A percentile compares a stretch with the other conserved stretches of the same genome.
Conservation (phyloP, 1,139 yeast species). For the Arxiozyma heterogenica region DNA sequence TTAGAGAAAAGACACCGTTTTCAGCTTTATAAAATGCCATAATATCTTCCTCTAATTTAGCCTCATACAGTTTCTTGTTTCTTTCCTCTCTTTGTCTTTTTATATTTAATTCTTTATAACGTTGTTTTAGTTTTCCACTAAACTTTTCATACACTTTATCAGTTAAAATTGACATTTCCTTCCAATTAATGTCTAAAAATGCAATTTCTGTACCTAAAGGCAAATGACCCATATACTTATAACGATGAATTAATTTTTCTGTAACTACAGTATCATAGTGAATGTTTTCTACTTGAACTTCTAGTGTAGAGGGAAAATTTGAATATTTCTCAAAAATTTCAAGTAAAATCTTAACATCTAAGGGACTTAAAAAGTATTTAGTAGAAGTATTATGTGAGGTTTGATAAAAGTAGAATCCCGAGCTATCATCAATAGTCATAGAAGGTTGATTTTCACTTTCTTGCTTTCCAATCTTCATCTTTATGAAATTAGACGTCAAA, state of each 20-base stretch:
- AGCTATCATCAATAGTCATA: not conserved
- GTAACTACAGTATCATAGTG: slow-evolving; percentile 50
- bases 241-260: slow-evolving; percentile 44
- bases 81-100: slow-evolving; percentile 60
- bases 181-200: slow-evolving; percentile 82
- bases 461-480: not conserved
- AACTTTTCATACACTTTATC: slow-evolving; percentile 48
- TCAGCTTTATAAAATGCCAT: slow-evolving; percentile 50
- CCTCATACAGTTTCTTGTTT: slow-evolving; percentile 50
- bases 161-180: slow-evolving; percentile 35
- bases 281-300: slow-evolving; percentile 61
- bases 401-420: slow-evolving; percentile 50
- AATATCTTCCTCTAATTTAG: slow-evolving; percentile 50
- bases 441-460: not conserved
- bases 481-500: not conserved
- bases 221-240: slow-evolving; percentile 69
- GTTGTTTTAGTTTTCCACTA: slow-evolving; percentile 48
- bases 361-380: slow-evolving; percentile 56
- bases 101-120: slow-evolving; percentile 46
- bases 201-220: slow-evolving; percentile 83
- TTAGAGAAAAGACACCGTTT: slow-evolving; percentile 32
- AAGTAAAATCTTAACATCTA: slow-evolving; percentile 68
- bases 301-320: slow-evolving; percentile 55
- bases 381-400: slow-evolving; percentile 62
- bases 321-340: slow-evolving; percentile 54